phyloP scores from a whole-genome alignment of 23 red algal genomes.

The Gracilariopsis chorda region DNA sequence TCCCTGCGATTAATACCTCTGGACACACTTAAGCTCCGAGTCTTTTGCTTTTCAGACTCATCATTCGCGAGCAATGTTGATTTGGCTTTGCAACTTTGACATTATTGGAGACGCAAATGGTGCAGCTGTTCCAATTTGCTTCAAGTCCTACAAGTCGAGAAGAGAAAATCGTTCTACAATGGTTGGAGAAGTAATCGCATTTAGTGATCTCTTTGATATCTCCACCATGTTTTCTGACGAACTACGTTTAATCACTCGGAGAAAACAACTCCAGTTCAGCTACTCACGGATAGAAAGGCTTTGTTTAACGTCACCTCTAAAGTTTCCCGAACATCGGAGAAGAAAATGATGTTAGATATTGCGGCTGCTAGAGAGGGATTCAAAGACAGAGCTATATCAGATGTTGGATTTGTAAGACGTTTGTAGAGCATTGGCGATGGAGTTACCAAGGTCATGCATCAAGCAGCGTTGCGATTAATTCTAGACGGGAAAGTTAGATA shows the following conservation, averaged over 20 bases:
- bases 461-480: neutral
- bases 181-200: neutral
- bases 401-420: neutral
- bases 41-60: neutral
- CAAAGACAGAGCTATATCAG: neutral
- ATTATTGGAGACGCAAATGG: neutral
- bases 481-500: neutral
- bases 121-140: neutral
- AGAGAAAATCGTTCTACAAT: neutral
- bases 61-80: constrained; percentile 17
- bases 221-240: neutral
- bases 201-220: neutral
- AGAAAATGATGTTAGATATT: neutral
- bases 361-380: neutral
- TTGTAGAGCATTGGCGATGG: neutral
- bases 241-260: neutral
- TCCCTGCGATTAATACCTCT: neutral
- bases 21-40: neutral
- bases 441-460: neutral
- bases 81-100: neutral
- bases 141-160: constrained; percentile 3
- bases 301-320: neutral
- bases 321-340: neutral
- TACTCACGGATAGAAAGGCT: neutral
- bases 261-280: neutral